phyloP scores from a whole-genome alignment of 2,329 filamentous ascomycete species.

The Stemphylium lycopersici region DNA sequence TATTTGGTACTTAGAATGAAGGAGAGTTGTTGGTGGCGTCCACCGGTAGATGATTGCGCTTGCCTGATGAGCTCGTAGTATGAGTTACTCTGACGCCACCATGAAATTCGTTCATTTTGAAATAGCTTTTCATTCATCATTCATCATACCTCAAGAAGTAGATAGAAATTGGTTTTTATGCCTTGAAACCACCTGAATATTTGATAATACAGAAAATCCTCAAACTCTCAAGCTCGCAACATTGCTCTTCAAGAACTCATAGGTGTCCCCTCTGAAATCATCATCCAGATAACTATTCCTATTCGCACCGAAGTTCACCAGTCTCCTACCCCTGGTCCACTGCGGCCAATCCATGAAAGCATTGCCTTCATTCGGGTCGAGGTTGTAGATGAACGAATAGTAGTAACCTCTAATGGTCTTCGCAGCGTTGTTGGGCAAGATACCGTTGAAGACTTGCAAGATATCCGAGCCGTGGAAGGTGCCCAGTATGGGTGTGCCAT shows the following conservation, averaged over 20 bases:
- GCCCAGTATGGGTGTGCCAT: slow-evolving; percentile 73
- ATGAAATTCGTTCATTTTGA: no score
- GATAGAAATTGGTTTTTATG: no score
- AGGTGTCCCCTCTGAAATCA: slow-evolving; percentile 56
- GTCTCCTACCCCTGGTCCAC: slow-evolving; percentile 57
- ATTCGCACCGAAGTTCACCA: slow-evolving; percentile 58
- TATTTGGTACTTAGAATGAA: slow-evolving; percentile 48
- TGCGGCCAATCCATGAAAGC: slow-evolving; percentile 58
- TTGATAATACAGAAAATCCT: background rate
- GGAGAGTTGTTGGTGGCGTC: no score
- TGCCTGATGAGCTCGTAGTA: no score
- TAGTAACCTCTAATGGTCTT: slow-evolving; percentile 71
- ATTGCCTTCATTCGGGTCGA: slow-evolving; percentile 69
- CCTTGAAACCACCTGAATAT: no score
- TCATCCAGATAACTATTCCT: slow-evolving; percentile 52
- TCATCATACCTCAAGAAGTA: no score
- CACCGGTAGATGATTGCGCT: no score
- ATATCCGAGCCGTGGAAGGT: slow-evolving; percentile 78
- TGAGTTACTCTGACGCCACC: no score
- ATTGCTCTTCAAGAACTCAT: slow-evolving; percentile 49
- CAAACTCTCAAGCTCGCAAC: slow-evolving; percentile 22
- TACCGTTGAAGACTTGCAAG: slow-evolving; percentile 70
- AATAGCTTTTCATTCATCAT: no score
- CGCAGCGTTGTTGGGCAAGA: slow-evolving; percentile 67
- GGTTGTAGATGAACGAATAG: slow-evolving; percentile 71